Conservation (phyloP, 2,329 filamentous ascomycete species). For the Elsinoe arachidis region DNA sequence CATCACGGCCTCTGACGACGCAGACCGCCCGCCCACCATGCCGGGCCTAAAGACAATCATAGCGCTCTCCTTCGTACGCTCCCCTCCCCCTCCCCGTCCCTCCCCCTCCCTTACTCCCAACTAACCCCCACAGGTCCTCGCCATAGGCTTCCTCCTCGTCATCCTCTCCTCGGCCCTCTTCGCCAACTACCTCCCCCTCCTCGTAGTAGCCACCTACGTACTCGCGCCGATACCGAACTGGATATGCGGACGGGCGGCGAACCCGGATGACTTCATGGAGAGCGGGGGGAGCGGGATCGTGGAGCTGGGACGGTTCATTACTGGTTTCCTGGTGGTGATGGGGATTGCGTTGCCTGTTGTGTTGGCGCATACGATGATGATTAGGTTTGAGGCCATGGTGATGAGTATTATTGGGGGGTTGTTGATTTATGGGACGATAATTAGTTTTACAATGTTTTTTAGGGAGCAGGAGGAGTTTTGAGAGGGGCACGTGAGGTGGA, state of each 20-base stretch:
- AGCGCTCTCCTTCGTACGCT: conserved; percentile 81
- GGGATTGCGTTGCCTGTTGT: conserved; percentile 85
- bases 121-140: conserved; percentile 58
- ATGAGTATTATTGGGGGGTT: conserved; percentile 92
- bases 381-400: conserved; percentile 74
- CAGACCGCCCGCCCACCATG: conserved; percentile 37
- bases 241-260: conserved; percentile 81
- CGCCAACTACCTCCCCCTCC: conserved; percentile 86
- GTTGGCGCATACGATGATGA: conserved; percentile 78
- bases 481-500: conserved; percentile 16
- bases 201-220: conserved; percentile 93
- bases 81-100: conserved; percentile 15
- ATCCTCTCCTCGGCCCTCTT: conserved; percentile 96
- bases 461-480: conserved; percentile 94
- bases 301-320: conserved; percentile 88
- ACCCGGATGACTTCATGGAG: conserved; percentile 93
- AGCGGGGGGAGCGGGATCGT: conserved; percentile 72
- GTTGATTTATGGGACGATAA: conserved; percentile 95
- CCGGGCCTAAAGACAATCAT: conserved; percentile 99
- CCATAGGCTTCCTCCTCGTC: conserved; percentile 96
- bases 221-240: conserved; percentile 92
- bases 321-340: conserved; percentile 94
- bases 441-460: conserved; percentile 98
- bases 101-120: conserved; percentile 8
- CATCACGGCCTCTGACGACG: conserved; percentile 7